Evolutionary conservation across 208 protist genomes (phyloP).

Genomic region (Novymonas esmeraldas): DNA sequence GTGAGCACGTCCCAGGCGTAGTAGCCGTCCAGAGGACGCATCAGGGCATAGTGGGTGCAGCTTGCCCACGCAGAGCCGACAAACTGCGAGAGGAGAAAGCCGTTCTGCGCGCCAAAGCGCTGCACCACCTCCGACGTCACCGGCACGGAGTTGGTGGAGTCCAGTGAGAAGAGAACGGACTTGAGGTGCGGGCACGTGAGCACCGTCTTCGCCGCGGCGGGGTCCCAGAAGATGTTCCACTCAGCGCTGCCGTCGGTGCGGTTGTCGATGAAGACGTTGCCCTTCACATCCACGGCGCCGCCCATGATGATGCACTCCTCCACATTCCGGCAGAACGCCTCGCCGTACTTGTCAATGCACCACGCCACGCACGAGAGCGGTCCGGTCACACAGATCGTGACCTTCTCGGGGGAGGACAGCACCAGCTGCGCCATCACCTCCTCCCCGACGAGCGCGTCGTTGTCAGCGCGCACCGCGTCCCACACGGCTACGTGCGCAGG

Average conservation of each 20-base stretch:
- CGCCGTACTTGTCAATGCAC: slow-evolving; percentile 84
- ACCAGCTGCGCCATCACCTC: slow-evolving; percentile 80
- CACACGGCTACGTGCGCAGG: slow-evolving; percentile 53
- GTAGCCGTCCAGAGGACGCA: slow-evolving; percentile 74
- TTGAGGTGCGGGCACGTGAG: slow-evolving; percentile 53
- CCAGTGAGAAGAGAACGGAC: slow-evolving; percentile 81
- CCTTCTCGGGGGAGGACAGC: slow-evolving; percentile 64
- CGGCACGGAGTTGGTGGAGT: slow-evolving; percentile 86
- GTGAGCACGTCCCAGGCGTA: slow-evolving; percentile 92
- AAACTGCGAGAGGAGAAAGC: slow-evolving; percentile 85
- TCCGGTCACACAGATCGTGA: slow-evolving; percentile 89
- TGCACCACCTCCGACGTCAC: slow-evolving; percentile 70
- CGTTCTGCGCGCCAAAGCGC: slow-evolving; percentile 78
- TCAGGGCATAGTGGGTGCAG: slow-evolving; percentile 75
- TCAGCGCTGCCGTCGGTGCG: slow-evolving; percentile 81
- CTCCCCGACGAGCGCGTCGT: slow-evolving; percentile 69
- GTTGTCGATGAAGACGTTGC: slow-evolving; percentile 81
- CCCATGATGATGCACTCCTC: slow-evolving; percentile 91
- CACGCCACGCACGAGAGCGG: slow-evolving; percentile 86
- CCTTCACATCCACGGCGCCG: slow-evolving; percentile 78
- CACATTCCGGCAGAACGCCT: slow-evolving; percentile 74
- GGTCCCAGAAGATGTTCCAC: slow-evolving; percentile 94
- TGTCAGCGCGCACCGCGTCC: slow-evolving; percentile 42
- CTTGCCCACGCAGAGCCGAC: slow-evolving; percentile 79
- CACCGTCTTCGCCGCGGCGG: slow-evolving; percentile 70